Evolutionary conservation across 1,139 yeast species (phyloP), one percentile per base, ranked within the genome.

Genomic region (Zygosaccharomyces pseudobailii): DNA sequence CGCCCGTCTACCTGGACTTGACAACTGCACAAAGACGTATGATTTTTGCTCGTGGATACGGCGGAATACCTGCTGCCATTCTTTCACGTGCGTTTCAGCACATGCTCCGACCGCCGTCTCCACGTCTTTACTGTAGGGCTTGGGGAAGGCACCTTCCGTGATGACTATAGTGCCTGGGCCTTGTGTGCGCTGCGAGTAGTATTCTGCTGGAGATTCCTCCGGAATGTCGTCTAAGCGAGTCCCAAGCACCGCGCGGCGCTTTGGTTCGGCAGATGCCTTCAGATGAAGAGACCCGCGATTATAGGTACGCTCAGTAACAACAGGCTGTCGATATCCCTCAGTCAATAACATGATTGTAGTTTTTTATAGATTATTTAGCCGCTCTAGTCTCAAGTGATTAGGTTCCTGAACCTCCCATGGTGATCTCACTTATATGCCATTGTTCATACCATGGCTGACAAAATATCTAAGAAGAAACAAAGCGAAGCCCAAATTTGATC

Each of bases 1-100:
- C 5, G 78, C 79, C 36, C 69, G 71, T 60, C 86, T 72, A 42
- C 88, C 89, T 43, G 80, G 61, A 39, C 70, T 72, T 83, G 85
- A 82, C 38, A 84, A 59, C 66, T 85, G 92, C 36, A 73, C 57
- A 48, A 76, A 71, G 13, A 77, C 63, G 50, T 63, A 73, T 0
- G 85, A 74, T 25, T 75, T 72, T 54, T 81, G 75, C 38, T 66
- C 71, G 57, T 82, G 87, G 36, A 82, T 74, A 13, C 65, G 71
- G 24, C 73, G 72, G 47, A 69, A 66, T 46, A 81, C 71, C 52
- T 71, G 68, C 47, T 68, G 71, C 85, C 85, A 81, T 21, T 70
- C 75, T 13, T 59, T 64, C 13, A 71, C 63, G 51, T 79, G 84
- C 23, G 66, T 69, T 7, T 69, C 66, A 24, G 27, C 27, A 24